Evolutionary conservation across 106 monocot species (phyloP).

Genomic region (Platanthera zijinensis): DNA sequence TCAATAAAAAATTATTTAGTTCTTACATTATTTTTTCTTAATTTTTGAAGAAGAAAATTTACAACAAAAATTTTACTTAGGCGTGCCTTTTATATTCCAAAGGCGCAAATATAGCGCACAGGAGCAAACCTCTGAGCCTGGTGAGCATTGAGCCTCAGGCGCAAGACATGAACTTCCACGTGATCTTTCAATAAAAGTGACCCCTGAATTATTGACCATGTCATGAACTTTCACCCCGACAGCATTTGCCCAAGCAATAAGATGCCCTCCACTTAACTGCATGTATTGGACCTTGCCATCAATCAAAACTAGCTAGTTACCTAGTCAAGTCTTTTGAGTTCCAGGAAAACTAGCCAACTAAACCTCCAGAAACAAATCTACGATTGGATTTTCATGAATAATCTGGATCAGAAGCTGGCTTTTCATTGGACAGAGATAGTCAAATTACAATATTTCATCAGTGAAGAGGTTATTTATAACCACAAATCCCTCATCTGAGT

Average conservation of each 20-base stretch:
- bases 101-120: too few relatives aligned
- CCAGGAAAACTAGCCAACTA: constrained; percentile 82
- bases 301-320: constrained; percentile 71
- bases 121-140: too few relatives aligned
- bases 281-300: constrained; percentile 97
- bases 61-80: too few relatives aligned
- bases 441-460: constrained; percentile 82
- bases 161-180: constrained; percentile 61
- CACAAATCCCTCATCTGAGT: constrained; percentile 91
- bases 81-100: too few relatives aligned
- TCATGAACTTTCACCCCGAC: constrained; percentile 90
- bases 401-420: constrained; percentile 81
- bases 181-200: constrained; percentile 91
- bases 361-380: constrained; percentile 89
- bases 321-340: constrained; percentile 79
- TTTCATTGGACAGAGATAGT: constrained; percentile 97
- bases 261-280: constrained; percentile 88
- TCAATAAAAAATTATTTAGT: too few relatives aligned
- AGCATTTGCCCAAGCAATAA: constrained; percentile 99
- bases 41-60: too few relatives aligned
- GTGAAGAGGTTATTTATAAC: constrained; percentile 82
- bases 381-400: constrained; percentile 56
- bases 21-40: too few relatives aligned
- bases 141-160: background rate
- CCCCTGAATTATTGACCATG: constrained; percentile 67